A percentile compares a stretch with the other conserved stretches of the same genome.
Evolutionary conservation across 2,329 filamentous ascomycete species (phyloP).

Genomic region (Xylaria sp.): DNA sequence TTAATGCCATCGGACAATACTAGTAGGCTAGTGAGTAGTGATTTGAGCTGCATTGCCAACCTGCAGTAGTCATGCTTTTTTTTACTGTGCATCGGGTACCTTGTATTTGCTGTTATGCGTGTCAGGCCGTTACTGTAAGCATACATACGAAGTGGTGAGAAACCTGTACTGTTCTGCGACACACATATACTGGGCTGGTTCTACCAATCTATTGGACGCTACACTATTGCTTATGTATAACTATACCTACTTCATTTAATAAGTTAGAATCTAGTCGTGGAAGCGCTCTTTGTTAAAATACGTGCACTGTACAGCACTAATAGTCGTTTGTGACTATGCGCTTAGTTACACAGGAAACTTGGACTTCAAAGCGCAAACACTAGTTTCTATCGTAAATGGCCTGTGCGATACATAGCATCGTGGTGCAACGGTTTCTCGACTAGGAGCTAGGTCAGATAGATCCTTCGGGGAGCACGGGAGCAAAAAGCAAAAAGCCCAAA

Average conservation of each 20-base stretch:
- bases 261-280: not conserved
- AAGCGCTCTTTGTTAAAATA: not conserved
- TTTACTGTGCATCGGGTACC: not conserved
- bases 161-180: not conserved
- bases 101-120: constrained; percentile 12
- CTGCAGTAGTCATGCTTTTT: not conserved
- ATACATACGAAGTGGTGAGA: no score
- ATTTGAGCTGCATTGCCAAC: not conserved
- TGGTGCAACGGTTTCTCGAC: constrained; percentile 30
- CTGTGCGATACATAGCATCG: constrained; percentile 13
- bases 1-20: not conserved
- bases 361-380: not conserved
- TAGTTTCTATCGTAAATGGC: constrained; percentile 8
- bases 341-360: not conserved
- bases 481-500: constrained; percentile 25
- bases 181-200: not conserved
- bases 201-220: not conserved
- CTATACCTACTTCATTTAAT: not conserved
- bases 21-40: not conserved
- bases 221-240: not conserved
- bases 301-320: not conserved
- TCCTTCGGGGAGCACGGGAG: constrained; percentile 12
- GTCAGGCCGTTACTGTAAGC: not conserved
- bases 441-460: constrained; percentile 15
- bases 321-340: not conserved